These are phyloP conservation scores for Alternaria rosae DNA, from an alignment of 2,329 filamentous ascomycete species.

Conservation along the genomic window DNA sequence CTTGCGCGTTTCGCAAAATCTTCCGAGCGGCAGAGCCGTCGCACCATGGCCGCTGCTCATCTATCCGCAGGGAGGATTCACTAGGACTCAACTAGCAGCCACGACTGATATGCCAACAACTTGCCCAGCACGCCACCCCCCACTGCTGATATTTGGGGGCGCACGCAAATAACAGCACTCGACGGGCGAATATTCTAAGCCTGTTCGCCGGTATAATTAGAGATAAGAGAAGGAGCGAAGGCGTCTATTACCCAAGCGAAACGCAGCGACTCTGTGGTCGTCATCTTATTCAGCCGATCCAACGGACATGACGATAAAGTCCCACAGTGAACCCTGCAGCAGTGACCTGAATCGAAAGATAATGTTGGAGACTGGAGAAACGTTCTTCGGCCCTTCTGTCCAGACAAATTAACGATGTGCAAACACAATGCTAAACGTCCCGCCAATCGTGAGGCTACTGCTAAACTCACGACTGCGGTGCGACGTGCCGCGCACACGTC, in stretches of 20 bases:
- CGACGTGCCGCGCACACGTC: slow-evolving; percentile 1
- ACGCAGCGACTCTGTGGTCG: neutral
- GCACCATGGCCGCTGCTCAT: slow-evolving; percentile 20
- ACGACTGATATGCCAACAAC: neutral
- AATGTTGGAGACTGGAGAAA: neutral
- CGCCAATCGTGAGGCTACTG: slow-evolving; percentile 5
- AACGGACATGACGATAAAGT: neutral
- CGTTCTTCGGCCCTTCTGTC: slow-evolving; percentile 6
- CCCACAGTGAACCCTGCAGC: slow-evolving; percentile 3
- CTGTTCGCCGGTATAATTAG: slow-evolving; percentile 3
- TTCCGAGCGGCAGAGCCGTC: slow-evolving; percentile 15
- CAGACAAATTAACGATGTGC: neutral
- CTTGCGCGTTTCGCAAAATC: slow-evolving; percentile 21
- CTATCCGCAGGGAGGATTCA: slow-evolving; percentile 6
- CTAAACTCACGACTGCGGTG: slow-evolving; percentile 2
- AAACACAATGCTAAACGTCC: neutral
- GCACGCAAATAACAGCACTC: slow-evolving; percentile 1
- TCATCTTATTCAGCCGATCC: slow-evolving; percentile 4
- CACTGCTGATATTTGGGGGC: neutral
- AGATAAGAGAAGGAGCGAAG: slow-evolving; percentile 8
- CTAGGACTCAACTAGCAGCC: neutral
- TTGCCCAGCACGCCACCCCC: neutral
- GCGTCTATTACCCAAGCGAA: neutral
- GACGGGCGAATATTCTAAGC: neutral
- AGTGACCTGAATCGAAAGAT: slow-evolving; percentile 3